Conservation (phyloP, 1,284 basidiomycete genomes). For the Cutaneotrichosporon sp. region DNA sequence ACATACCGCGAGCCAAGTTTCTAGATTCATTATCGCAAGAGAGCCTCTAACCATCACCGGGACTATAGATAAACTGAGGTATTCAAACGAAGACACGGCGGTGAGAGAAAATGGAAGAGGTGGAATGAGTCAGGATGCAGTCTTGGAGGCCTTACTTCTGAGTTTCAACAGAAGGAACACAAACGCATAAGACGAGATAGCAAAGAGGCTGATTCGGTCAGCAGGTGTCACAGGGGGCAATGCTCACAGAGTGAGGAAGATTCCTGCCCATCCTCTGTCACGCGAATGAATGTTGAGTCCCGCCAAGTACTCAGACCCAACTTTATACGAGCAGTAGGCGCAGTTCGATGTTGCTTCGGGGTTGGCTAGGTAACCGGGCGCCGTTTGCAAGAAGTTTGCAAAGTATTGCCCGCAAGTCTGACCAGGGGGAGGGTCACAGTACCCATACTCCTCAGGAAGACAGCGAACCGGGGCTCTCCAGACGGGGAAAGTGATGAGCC, state of each 20-base stretch:
- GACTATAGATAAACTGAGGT: too few relatives aligned
- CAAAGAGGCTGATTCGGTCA: slow-evolving; percentile 12
- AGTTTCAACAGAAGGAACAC: slow-evolving; percentile 15
- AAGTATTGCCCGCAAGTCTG: slow-evolving; percentile 28
- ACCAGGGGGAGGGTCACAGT: slow-evolving; percentile 25
- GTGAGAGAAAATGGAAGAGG: too few relatives aligned
- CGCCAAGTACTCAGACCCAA: slow-evolving; percentile 20
- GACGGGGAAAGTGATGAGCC: slow-evolving; percentile 15
- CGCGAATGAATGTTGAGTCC: slow-evolving; percentile 20
- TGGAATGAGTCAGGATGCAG: too few relatives aligned
- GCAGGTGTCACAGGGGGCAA: background rate
- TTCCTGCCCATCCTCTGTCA: slow-evolving; percentile 17
- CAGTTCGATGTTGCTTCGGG: slow-evolving; percentile 15
- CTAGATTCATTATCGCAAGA: too few relatives aligned
- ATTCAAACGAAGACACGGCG: too few relatives aligned
- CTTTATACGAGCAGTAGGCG: slow-evolving; percentile 20
- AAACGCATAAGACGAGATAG: slow-evolving; percentile 9
- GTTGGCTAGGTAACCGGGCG: slow-evolving; percentile 7
- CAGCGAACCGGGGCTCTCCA: slow-evolving; percentile 22
- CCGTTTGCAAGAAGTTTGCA: background rate
- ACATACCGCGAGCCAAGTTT: too few relatives aligned
- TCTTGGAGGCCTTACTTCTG: too few relatives aligned
- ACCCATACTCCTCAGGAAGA: slow-evolving; percentile 20
- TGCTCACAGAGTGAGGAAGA: slow-evolving; percentile 13
- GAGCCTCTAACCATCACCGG: too few relatives aligned